A percentile compares a stretch with the other conserved stretches of the same genome.
Conservation (phyloP, 345 rosid species). For the Rubroshorea leprosula region DNA sequence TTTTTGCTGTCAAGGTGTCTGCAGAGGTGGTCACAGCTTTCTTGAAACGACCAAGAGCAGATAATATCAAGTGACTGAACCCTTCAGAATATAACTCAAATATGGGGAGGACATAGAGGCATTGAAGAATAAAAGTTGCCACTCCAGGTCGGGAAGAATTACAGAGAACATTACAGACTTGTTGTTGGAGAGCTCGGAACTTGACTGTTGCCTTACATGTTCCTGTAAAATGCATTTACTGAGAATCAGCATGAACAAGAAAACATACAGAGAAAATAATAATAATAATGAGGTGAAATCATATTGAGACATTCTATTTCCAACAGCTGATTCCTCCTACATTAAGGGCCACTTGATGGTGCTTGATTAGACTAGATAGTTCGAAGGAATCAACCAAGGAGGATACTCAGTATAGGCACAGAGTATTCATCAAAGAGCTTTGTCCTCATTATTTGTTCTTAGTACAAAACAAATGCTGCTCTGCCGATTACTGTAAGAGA, state of each 20-base stretch:
- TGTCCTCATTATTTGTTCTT: neutral
- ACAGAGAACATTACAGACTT: slow-evolving; percentile 45
- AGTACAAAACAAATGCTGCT: neutral
- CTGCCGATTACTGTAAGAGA: neutral
- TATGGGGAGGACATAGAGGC: slow-evolving; percentile 67
- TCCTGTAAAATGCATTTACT: slow-evolving; percentile 33
- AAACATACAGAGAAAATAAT: too few relatives aligned
- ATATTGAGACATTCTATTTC: neutral
- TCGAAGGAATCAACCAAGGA: too few relatives aligned
- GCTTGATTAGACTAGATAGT: neutral
- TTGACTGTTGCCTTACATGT: slow-evolving; percentile 62
- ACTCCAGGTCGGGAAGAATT: slow-evolving; percentile 82
- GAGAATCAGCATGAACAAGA: neutral
- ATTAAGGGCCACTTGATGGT: neutral
- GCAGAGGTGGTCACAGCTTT: slow-evolving; percentile 27
- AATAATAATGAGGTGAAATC: neutral
- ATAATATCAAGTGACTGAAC: slow-evolving; percentile 81
- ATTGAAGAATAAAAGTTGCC: slow-evolving; percentile 51
- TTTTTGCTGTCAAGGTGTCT: slow-evolving; percentile 48
- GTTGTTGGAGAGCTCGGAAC: slow-evolving; percentile 71
- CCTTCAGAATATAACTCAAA: slow-evolving; percentile 70
- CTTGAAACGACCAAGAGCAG: slow-evolving; percentile 62
- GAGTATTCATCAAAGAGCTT: neutral
- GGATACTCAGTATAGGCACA: too few relatives aligned
- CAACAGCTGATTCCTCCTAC: neutral